Conservation (phyloP, 23 red algal genomes). For the Agarophyton chilense region DNA sequence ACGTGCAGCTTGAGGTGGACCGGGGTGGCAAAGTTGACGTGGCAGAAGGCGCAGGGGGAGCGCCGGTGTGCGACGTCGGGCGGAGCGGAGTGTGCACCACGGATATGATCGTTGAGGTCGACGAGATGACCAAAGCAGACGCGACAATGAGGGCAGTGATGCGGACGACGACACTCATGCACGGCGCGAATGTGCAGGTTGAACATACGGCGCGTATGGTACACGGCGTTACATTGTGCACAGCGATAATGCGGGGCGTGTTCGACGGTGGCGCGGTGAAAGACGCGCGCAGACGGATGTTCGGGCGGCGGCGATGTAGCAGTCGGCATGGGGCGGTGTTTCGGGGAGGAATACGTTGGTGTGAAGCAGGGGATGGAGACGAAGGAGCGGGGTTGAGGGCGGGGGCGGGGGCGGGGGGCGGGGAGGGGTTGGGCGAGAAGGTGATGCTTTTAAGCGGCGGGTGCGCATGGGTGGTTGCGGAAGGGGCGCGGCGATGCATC, state of each 20-base stretch:
- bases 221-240: neutral
- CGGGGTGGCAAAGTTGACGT: neutral
- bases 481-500: neutral
- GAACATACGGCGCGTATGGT: constrained; percentile 37
- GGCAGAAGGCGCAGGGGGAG: neutral
- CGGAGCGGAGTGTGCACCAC: neutral
- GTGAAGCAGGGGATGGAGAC: too few species aligned
- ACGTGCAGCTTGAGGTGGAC: constrained; percentile 27
- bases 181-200: constrained; percentile 46
- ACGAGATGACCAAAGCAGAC: constrained; percentile 13
- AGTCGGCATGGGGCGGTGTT: neutral
- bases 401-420: too few species aligned
- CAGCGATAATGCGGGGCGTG: neutral
- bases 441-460: neutral
- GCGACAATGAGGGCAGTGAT: constrained; percentile 44
- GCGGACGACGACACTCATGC: neutral
- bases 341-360: too few species aligned
- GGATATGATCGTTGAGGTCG: constrained; percentile 48
- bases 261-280: constrained; percentile 1
- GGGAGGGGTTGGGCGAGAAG: too few species aligned
- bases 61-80: neutral
- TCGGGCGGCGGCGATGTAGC: too few species aligned
- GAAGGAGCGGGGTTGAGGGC: too few species aligned
- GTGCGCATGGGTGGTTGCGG: too few species aligned
- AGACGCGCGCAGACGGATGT: neutral